These are phyloP conservation scores for Vigna radiata DNA, from an alignment of 306 rosid species.

Conservation along the genomic window DNA sequence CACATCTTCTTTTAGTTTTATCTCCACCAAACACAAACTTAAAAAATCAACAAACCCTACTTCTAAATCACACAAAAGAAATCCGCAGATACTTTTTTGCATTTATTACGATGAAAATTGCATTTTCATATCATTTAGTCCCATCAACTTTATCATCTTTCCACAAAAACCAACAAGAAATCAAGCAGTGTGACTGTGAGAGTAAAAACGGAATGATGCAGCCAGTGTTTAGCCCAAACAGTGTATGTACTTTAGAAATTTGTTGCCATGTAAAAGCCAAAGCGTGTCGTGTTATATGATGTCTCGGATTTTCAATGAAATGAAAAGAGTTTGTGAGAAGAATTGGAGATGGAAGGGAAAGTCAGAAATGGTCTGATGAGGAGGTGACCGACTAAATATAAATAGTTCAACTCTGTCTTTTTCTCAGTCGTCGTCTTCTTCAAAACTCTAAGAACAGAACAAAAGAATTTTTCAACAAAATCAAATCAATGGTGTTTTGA, in stretches of 20 bases:
- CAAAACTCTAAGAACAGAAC: conserved; percentile 11
- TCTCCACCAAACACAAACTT: too few relatives aligned
- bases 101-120: conserved; percentile 34
- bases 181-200: background rate
- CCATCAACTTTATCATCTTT: conserved; percentile 25
- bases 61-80: background rate
- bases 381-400: conserved; percentile 22
- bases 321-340: too few relatives aligned
- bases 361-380: conserved; percentile 26
- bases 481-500: background rate
- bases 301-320: too few relatives aligned
- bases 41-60: too few relatives aligned
- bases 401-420: conserved; percentile 41
- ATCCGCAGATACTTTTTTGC: conserved; percentile 28
- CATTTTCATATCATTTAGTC: background rate
- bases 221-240: background rate
- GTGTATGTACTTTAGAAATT: background rate
- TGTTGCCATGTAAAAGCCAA: conserved; percentile 65
- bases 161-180: background rate
- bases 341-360: too few relatives aligned
- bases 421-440: conserved; percentile 29
- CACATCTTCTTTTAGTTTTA: too few relatives aligned
- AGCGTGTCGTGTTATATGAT: conserved; percentile 55
- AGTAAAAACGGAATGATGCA: background rate
- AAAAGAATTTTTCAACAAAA: conserved; percentile 42